Evolutionary conservation across 2,329 filamentous ascomycete genomes (phyloP).

Genomic region (Talaromyces funiculosus): DNA sequence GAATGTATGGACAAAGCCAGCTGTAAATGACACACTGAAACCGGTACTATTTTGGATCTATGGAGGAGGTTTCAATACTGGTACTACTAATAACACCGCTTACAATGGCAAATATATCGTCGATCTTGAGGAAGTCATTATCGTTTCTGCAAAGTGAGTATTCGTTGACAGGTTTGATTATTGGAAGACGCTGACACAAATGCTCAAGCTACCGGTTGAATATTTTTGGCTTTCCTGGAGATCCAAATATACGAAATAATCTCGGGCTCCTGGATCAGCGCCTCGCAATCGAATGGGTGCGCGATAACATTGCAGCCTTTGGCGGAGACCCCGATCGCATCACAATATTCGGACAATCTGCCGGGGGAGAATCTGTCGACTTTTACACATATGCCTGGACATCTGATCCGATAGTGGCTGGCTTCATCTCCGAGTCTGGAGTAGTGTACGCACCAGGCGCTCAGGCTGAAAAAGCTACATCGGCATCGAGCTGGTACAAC

Average conservation of each 20-base stretch:
- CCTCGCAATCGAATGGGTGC: constrained; percentile 67
- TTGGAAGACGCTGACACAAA: not conserved
- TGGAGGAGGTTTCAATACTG: constrained; percentile 48
- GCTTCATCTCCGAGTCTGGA: constrained; percentile 10
- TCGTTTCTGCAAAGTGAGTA: constrained; percentile 7
- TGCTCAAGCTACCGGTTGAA: constrained; percentile 3
- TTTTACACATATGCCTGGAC: constrained; percentile 10
- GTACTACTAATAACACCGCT: constrained; percentile 1
- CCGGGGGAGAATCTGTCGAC: constrained; percentile 55
- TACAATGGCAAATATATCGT: constrained; percentile 6
- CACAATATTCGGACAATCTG: constrained; percentile 72
- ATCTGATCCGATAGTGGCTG: constrained; percentile 4
- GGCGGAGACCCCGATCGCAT: constrained; percentile 74
- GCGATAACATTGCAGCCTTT: constrained; percentile 70
- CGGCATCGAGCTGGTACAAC: constrained; percentile 2
- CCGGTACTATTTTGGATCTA: constrained; percentile 69
- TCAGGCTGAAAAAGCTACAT: not conserved
- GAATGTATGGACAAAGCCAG: not conserved
- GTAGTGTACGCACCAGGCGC: not conserved
- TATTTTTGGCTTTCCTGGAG: constrained; percentile 6
- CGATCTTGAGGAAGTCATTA: constrained; percentile 4
- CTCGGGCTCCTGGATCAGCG: constrained; percentile 68
- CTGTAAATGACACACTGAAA: constrained; percentile 33
- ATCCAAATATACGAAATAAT: constrained; percentile 42
- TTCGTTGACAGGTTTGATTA: not conserved